Evolutionary conservation across 2,329 filamentous ascomycete genomes (phyloP), one percentile per base, ranked within the genome.

Genomic region (Epichloe aotearoae): DNA sequence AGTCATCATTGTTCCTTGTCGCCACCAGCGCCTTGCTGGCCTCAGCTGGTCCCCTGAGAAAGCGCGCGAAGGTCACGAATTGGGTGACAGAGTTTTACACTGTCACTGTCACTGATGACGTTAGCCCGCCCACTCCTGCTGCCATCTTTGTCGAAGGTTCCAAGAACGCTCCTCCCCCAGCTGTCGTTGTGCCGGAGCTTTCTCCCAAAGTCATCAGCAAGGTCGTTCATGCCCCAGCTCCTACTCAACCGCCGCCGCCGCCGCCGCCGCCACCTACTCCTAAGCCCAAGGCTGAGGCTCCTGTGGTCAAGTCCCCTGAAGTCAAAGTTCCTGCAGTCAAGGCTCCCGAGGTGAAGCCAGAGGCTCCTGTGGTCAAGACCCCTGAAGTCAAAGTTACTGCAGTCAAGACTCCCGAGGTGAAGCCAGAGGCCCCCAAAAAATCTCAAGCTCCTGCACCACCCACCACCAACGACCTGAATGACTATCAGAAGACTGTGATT

Each of bases 11-110:
- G 51, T 63, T 72, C 56, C 62, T 78, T 57, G 64, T 66, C 56
- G 65, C 68, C 57, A 66, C 71, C 55, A 65, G 72, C 60, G 72
- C 74, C 58, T 55, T 73, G 49, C 55, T 76, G 62, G 72, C 69
- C 50, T 58, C 66, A 52, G 73, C 73, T 58, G 60, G 63, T 47
- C 74, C 73, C 50, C 61, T 75, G 37, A 55, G 66, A 51, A 67
- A 69, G 59, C 68, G 73, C 48, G 66, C 56, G 45, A 55, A 69
- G 53, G 58, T 68, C 53, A 73, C 68, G 33, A 58, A 71, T 3
- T 61, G 62, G 59, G 70, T 74, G 40, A 62, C 67, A 38, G 67
- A 73, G 46, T 46, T 66, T 23, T 66, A 69, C 49, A 72, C 67
- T 50, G 70, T 74, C 54, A 73, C 70, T 23, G 72, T 76, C 49